A percentile compares a stretch with the other conserved stretches of the same genome.
phyloP scores from a whole-genome alignment of 1,284 basidiomycete species.

The Neonothopanus nambi region DNA sequence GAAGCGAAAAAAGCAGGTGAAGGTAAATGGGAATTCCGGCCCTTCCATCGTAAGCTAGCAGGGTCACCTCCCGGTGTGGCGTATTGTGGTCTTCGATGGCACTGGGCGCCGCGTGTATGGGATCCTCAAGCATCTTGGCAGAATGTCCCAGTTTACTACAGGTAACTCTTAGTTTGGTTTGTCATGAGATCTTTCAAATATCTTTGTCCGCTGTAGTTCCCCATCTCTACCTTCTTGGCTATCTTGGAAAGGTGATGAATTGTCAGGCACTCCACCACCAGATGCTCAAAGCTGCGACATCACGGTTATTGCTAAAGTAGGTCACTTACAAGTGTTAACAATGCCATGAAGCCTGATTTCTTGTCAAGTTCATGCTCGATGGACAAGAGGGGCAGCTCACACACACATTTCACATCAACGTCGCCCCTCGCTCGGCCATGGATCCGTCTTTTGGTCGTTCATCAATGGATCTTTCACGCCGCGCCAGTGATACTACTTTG shows the following conservation, averaged over 20 bases:
- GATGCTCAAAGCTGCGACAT: conserved; percentile 75
- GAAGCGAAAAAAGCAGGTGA: conserved; percentile 85
- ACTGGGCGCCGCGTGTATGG: conserved; percentile 95
- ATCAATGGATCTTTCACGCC: conserved; percentile 58
- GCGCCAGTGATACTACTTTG: conserved; percentile 57
- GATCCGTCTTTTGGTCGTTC: conserved; percentile 63
- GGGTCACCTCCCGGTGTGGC: conserved; percentile 81
- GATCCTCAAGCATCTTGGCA: conserved; percentile 89
- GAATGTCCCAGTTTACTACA: conserved; percentile 63
- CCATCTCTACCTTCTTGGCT: conserved; percentile 86
- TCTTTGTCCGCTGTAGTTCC: conserved; percentile 74
- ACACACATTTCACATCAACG: conserved; percentile 67
- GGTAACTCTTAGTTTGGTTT: too few relatives aligned
- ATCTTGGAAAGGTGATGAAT: conserved; percentile 80
- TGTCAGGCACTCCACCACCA: conserved; percentile 70
- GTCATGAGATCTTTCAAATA: too few relatives aligned
- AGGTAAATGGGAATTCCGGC: conserved; percentile 87
- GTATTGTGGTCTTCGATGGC: conserved; percentile 83
- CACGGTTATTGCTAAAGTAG: conserved; percentile 69
- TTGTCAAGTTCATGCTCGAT: conserved; percentile 67
- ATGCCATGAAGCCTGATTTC: too few relatives aligned
- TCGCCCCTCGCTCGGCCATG: conserved; percentile 69
- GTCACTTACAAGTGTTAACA: conserved; percentile 21
- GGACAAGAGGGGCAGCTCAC: conserved; percentile 67
- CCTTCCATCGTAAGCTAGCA: conserved; percentile 86